Evolutionary conservation across 768 basidiomycete species (phyloP).

Genomic region (Xanthoconium stramineum): DNA sequence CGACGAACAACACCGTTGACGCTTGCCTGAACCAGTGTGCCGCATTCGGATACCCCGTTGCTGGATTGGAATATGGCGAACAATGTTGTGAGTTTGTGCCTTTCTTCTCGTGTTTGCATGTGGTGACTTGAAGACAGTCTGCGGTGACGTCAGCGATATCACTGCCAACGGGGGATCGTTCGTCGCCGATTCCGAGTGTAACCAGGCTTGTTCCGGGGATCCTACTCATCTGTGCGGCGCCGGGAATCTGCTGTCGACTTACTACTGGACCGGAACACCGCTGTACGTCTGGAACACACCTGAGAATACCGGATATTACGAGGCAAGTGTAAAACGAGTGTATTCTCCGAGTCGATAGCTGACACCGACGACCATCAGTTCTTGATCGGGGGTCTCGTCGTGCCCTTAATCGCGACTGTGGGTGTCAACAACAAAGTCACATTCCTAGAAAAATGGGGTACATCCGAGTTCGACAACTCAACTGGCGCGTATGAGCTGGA

Average conservation of each 20-base stretch:
- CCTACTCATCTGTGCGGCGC: slow-evolving; percentile 68
- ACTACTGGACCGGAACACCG: slow-evolving; percentile 46
- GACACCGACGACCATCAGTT: slow-evolving; percentile 30
- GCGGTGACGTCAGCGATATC: slow-evolving; percentile 65
- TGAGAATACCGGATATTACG: slow-evolving; percentile 61
- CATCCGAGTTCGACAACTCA: slow-evolving; percentile 56
- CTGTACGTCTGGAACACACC: slow-evolving; percentile 67
- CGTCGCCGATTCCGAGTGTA: slow-evolving; percentile 38
- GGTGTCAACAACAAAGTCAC: slow-evolving; percentile 81
- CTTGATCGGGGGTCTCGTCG: slow-evolving; percentile 56
- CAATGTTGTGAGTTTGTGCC: slow-evolving; percentile 56
- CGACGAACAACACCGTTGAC: slow-evolving; percentile 59
- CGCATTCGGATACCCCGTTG: slow-evolving; percentile 67
- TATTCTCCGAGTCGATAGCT: neutral
- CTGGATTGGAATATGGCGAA: slow-evolving; percentile 65
- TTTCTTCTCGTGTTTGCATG: neutral
- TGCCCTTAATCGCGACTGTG: slow-evolving; percentile 71
- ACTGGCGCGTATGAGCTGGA: slow-evolving; percentile 83
- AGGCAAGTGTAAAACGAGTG: slow-evolving; percentile 42
- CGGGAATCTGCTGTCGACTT: slow-evolving; percentile 49
- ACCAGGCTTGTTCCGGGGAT: slow-evolving; percentile 64
- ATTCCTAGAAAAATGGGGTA: slow-evolving; percentile 74
- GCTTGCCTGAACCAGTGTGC: slow-evolving; percentile 68
- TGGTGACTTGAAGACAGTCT: slow-evolving; percentile 41
- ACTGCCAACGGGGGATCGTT: slow-evolving; percentile 30